phyloP scores from a whole-genome alignment of 2,329 filamentous ascomycete genomes.

The Neocucurbitaria cava region DNA sequence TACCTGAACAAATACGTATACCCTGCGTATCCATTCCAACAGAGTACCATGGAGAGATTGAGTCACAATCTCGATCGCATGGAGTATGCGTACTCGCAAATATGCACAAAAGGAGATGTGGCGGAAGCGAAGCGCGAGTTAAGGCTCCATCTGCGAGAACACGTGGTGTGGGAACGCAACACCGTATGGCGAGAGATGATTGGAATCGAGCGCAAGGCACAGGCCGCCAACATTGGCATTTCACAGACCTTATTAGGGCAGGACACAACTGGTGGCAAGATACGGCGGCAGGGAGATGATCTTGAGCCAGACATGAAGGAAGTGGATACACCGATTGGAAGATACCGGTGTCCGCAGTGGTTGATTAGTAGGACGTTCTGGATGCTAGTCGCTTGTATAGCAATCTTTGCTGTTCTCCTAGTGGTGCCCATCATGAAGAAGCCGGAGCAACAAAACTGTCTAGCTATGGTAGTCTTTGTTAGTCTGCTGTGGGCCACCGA shows the following conservation, averaged over 20 bases:
- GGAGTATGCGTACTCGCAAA: slow-evolving; percentile 78
- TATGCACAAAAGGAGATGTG: slow-evolving; percentile 83
- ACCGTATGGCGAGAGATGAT: slow-evolving; percentile 99
- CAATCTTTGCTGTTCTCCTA: slow-evolving; percentile 76
- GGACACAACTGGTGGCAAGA: slow-evolving; percentile 70
- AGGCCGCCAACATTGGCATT: slow-evolving; percentile 88
- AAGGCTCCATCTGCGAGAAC: slow-evolving; percentile 88
- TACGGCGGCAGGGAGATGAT: slow-evolving; percentile 85
- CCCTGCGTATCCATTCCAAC: slow-evolving; percentile 80
- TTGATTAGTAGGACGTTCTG: slow-evolving; percentile 83
- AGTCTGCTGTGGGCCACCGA: slow-evolving; percentile 97
- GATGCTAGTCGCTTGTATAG: slow-evolving; percentile 73
- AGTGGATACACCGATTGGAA: slow-evolving; percentile 80
- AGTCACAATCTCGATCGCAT: slow-evolving; percentile 76
- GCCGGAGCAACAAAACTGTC: slow-evolving; percentile 92
- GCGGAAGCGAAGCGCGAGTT: slow-evolving; percentile 81
- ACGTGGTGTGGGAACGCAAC: slow-evolving; percentile 98
- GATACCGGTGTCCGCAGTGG: slow-evolving; percentile 79
- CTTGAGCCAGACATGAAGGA: slow-evolving; percentile 70
- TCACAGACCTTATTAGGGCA: slow-evolving; percentile 79
- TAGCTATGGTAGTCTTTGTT: slow-evolving; percentile 92
- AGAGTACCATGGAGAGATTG: slow-evolving; percentile 72
- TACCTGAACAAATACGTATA: slow-evolving; percentile 81
- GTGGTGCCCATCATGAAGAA: slow-evolving; percentile 81
- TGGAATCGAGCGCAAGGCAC: slow-evolving; percentile 92